Evolutionary conservation across 768 basidiomycete species (phyloP).

Genomic region (Crassisporium funariophilum): DNA sequence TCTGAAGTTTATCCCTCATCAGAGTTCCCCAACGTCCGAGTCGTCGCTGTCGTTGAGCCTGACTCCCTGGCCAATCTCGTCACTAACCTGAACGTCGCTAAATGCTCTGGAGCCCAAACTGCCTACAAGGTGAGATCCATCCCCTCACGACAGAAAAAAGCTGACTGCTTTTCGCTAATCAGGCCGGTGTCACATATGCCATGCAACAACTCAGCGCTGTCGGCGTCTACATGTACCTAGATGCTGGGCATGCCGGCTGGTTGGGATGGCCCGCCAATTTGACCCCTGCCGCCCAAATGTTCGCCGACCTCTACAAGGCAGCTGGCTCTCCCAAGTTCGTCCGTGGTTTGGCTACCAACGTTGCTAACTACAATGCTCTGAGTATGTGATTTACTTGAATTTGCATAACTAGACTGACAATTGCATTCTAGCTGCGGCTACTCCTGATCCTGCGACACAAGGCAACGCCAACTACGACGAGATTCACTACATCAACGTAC

Average conservation of each 20-base stretch:
- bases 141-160: not conserved
- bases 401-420: slow-evolving; percentile 30
- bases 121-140: slow-evolving; percentile 55
- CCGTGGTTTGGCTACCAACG: slow-evolving; percentile 64
- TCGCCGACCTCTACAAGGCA: slow-evolving; percentile 47
- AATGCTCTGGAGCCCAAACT: slow-evolving; percentile 54
- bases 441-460: slow-evolving; percentile 63
- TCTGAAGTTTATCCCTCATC: too few species aligned
- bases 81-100: slow-evolving; percentile 61
- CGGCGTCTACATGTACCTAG: slow-evolving; percentile 63
- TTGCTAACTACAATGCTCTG: slow-evolving; percentile 49
- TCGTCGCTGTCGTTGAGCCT: slow-evolving; percentile 67
- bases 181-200: slow-evolving; percentile 56
- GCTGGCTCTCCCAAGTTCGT: slow-evolving; percentile 60
- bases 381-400: slow-evolving; percentile 19
- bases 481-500: slow-evolving; percentile 56
- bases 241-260: slow-evolving; percentile 68
- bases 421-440: slow-evolving; percentile 40
- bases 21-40: slow-evolving; percentile 62
- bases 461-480: slow-evolving; percentile 65
- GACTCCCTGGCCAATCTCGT: slow-evolving; percentile 71
- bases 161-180: not conserved
- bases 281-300: slow-evolving; percentile 57
- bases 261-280: slow-evolving; percentile 71
- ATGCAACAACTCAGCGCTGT: slow-evolving; percentile 55